A percentile compares a stretch with the other conserved stretches of the same genome.
Conservation (phyloP, 2,329 filamentous ascomycete species). For the Stagonosporopsis cucurbitacearum region DNA sequence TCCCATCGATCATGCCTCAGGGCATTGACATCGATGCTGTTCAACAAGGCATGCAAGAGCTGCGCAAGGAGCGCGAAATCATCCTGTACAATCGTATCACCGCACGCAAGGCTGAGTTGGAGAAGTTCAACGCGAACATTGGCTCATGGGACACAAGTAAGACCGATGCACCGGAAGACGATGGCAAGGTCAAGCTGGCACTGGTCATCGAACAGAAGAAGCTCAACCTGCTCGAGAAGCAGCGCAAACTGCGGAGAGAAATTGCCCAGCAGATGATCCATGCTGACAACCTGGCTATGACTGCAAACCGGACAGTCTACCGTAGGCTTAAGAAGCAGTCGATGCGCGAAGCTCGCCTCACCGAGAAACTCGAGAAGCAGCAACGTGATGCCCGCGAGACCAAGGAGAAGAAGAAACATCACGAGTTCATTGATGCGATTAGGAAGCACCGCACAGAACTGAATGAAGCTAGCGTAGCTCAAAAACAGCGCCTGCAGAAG, state of each 20-base stretch:
- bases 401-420: constrained; percentile 97
- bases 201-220: constrained; percentile 96
- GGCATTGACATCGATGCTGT: constrained; percentile 81
- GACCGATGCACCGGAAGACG: constrained; percentile 71
- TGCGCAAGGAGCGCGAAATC: constrained; percentile 85
- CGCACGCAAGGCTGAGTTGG: constrained; percentile 82
- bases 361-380: constrained; percentile 98
- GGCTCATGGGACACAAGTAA: constrained; percentile 81
- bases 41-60: constrained; percentile 51
- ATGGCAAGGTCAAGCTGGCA: constrained; percentile 82
- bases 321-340: constrained; percentile 97
- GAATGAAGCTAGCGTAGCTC: constrained; percentile 67
- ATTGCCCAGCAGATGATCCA: constrained; percentile 92
- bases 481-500: constrained; percentile 80
- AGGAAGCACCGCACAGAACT: constrained; percentile 82
- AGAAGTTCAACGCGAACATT: constrained; percentile 82
- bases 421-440: constrained; percentile 88
- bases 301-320: constrained; percentile 88
- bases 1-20: constrained; percentile 86
- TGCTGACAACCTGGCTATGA: constrained; percentile 96
- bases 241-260: constrained; percentile 82
- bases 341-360: constrained; percentile 91
- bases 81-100: constrained; percentile 90
- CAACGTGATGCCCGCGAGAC: constrained; percentile 95
- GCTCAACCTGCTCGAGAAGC: constrained; percentile 84